phyloP scores from a whole-genome alignment of 2,329 filamentous ascomycete species.

The Gaeumannomyces sp. region DNA sequence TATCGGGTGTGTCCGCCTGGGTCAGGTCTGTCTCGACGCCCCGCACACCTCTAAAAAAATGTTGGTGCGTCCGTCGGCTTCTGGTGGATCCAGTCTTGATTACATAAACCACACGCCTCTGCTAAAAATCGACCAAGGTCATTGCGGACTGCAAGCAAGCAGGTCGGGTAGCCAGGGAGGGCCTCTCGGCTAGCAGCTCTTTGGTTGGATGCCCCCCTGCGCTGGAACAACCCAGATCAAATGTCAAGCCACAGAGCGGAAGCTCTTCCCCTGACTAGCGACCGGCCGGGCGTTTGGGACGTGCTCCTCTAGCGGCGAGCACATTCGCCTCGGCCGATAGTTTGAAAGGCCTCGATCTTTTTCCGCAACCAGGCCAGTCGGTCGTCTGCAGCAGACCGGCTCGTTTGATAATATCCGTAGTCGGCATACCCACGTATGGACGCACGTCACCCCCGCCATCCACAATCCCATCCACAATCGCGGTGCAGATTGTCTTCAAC shows the following conservation, averaged over 20 bases:
- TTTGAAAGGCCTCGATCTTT: no score
- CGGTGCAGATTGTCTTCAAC: not conserved
- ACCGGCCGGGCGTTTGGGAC: not conserved
- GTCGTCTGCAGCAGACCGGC: no score
- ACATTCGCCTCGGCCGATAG: not conserved
- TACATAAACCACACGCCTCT: not conserved
- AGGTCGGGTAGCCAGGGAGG: no score
- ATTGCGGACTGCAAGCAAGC: no score
- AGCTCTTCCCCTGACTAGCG: not conserved
- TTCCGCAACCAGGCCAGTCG: not conserved
- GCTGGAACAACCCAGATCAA: not conserved
- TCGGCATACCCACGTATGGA: not conserved
- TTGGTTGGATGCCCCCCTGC: not conserved
- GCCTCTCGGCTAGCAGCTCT: no score
- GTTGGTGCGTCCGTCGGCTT: no score
- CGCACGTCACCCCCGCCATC: not conserved
- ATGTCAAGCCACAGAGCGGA: not conserved
- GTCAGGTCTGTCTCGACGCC: no score
- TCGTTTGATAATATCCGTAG: not conserved
- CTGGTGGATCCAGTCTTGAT: not conserved
- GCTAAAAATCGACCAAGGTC: not conserved
- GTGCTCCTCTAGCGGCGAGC: not conserved
- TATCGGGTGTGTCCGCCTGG: not conserved
- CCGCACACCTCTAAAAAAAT: not conserved
- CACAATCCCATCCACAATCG: not conserved